Evolutionary conservation across 1,139 yeast species (phyloP).

Genomic region (Kodamaea sp.): DNA sequence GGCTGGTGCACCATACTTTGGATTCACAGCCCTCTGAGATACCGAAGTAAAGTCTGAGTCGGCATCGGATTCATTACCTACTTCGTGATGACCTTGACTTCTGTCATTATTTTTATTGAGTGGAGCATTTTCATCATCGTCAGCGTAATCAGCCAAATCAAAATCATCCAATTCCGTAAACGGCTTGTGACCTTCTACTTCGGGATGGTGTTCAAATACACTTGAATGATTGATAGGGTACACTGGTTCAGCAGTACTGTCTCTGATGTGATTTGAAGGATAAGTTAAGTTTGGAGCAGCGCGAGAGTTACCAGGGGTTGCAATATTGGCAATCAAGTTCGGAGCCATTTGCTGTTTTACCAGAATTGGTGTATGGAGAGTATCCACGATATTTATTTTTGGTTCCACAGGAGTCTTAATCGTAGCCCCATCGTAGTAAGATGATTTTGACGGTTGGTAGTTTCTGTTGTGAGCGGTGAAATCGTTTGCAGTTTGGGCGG

Average conservation of each 20-base stretch:
- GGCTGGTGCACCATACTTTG: slow-evolving; percentile 36
- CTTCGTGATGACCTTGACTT: slow-evolving; percentile 1
- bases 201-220: slow-evolving; percentile 49
- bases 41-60: slow-evolving; percentile 76
- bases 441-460: slow-evolving; percentile 9
- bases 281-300: slow-evolving; percentile 21
- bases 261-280: slow-evolving; percentile 12
- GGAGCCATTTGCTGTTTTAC: slow-evolving; percentile 32
- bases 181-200: slow-evolving; percentile 50
- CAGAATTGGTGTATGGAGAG: slow-evolving; percentile 6
- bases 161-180: slow-evolving; percentile 44
- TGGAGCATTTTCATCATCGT: slow-evolving; percentile 16
- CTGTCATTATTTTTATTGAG: slow-evolving; percentile 3
- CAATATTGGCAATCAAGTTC: slow-evolving; percentile 23
- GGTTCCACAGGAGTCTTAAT: slow-evolving; percentile 3
- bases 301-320: slow-evolving; percentile 23
- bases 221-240: slow-evolving; percentile 18
- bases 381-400: slow-evolving; percentile 7
- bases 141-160: slow-evolving; percentile 19
- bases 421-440: slow-evolving; percentile 10
- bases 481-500: slow-evolving; percentile 39
- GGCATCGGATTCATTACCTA: slow-evolving; percentile 27
- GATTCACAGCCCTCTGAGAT: slow-evolving; percentile 76
- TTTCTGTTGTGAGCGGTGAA: slow-evolving; percentile 23
- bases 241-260: slow-evolving; percentile 9